Base-by-base conservation (phyloP, 2,329 filamentous ascomycete species). In the Sclerotiophoma versabilis region DNA sequence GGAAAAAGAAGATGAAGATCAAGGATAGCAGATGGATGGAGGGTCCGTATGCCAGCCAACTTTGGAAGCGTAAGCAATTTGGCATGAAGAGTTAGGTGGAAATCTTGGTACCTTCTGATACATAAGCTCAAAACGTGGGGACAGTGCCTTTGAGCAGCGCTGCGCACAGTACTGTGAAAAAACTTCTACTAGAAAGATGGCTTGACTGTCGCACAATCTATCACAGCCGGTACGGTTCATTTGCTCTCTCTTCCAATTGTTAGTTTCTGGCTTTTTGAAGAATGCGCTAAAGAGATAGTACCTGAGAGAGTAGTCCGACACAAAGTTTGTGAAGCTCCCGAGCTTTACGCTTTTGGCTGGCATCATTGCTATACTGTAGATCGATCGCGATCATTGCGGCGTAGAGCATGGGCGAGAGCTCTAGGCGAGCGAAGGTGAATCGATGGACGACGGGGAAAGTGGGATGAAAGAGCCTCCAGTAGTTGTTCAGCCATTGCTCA, bases 301-400 rank as follows among this genome's bases (percentile, higher is more conserved):
- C 74, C 64, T 69, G 66, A 37, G 70, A 64, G 30, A 80, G 64
- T 23, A 79, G 59, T 56, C 78, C 77, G 33, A 76, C 46, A 57
- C 76, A 79, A 27, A 63, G 67, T 46, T 78, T 75, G 54, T 79
- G 78, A 27, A 80, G 60, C 11, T 70, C 66, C 47, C 72, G 65
- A 14, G 76, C 72, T 51, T 76, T 74, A 7, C 61, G 60, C 34
- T 71, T 71, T 29, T 74, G 71, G 41, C 63, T 63, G 33, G 69
- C 57, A 34, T 74, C 65, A 45, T 66, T 67, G 38, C 73, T 71
- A 37, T 75, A 75, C 39, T 79, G 75, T 4, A 73, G 76, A 27
- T 78, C 78, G 22, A 80, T 69, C 5, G 77, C 75, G 34, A 79
- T 64, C 66, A 80, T 77, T n/a, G 77, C 73, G 20, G 77, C 76